Evolutionary conservation across 1,284 basidiomycete species (phyloP).

Genomic region (Melampsora larici-populina): DNA sequence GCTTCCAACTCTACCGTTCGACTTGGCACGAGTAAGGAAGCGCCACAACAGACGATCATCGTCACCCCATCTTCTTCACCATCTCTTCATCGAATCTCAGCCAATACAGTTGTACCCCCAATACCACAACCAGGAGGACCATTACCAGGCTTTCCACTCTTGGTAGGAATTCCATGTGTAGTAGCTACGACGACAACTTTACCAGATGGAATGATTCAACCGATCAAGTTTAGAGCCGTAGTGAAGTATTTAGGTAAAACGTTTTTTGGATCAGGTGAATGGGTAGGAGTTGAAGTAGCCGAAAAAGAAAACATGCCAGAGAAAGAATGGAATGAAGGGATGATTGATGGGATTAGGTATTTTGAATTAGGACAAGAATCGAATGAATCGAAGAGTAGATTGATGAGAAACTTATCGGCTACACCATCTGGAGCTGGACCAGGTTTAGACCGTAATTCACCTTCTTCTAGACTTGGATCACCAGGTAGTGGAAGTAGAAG

Average conservation of each 20-base stretch:
- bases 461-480: not conserved
- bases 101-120: not conserved
- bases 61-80: conserved; percentile 27
- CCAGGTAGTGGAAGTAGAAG: not conserved
- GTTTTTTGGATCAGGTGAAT: conserved; percentile 71
- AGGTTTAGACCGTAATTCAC: not conserved
- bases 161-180: conserved; percentile 40
- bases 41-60: conserved; percentile 8
- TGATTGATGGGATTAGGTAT: conserved; percentile 72
- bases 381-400: conserved; percentile 15
- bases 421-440: conserved; percentile 26
- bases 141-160: conserved; percentile 15
- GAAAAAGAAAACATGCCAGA: conserved; percentile 62
- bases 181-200: conserved; percentile 14
- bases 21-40: not conserved
- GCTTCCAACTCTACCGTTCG: conserved; percentile 24
- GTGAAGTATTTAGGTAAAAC: conserved; percentile 84
- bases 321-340: conserved; percentile 76
- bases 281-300: conserved; percentile 88
- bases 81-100: not conserved
- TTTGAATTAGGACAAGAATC: conserved; percentile 63
- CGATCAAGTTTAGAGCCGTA: conserved; percentile 76
- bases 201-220: conserved; percentile 56
- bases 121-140: not conserved
- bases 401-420: conserved; percentile 29